Conservation (phyloP, 2,329 filamentous ascomycete genomes). For the Tolypocladium cylindrosporum region DNA sequence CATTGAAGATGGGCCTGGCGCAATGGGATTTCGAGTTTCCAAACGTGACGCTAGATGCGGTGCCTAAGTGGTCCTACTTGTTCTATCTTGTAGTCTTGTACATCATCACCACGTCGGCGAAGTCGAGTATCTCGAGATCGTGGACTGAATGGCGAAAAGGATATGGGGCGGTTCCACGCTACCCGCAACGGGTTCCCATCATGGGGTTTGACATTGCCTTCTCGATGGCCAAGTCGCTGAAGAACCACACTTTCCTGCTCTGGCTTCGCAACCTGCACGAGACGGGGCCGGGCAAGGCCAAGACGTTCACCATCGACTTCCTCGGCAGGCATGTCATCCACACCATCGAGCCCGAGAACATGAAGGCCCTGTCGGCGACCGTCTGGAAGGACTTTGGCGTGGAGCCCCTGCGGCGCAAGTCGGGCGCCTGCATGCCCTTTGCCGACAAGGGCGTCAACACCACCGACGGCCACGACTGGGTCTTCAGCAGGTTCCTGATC, state of each 20-base stretch:
- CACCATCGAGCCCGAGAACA: background rate
- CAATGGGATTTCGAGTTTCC: background rate
- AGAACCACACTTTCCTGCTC: background rate
- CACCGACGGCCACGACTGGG: background rate
- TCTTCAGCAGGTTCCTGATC: background rate
- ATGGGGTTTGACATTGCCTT: background rate
- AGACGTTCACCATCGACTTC: background rate
- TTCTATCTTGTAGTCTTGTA: background rate
- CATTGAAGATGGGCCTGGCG: background rate
- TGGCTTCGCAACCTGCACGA: background rate
- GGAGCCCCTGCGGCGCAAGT: background rate
- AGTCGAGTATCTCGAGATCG: background rate
- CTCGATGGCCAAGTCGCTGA: background rate
- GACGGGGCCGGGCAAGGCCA: background rate
- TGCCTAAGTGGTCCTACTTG: background rate
- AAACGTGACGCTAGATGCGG: background rate
- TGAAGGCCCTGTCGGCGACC: background rate
- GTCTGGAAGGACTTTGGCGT: background rate
- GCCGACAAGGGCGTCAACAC: background rate
- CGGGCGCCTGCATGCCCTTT: background rate
- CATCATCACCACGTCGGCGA: background rate
- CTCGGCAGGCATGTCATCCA: background rate
- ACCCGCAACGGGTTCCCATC: background rate
- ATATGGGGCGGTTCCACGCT: background rate
- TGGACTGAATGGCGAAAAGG: background rate